Base-by-base conservation (phyloP, 1,284 basidiomycete genomes). In the Heterobasidion annosum region DNA sequence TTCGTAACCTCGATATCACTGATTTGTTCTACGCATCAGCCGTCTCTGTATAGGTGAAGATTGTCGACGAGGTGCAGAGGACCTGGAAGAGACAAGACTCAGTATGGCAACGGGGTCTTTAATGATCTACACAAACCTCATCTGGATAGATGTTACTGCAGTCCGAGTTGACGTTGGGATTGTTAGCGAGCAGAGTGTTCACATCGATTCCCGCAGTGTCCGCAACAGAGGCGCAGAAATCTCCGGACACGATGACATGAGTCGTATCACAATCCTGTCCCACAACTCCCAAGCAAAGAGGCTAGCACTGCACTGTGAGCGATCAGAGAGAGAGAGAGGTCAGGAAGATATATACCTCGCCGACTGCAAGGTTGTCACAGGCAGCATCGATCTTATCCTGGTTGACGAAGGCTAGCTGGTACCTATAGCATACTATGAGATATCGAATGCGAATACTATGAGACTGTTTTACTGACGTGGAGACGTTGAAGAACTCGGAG, bases 391-490 rank as follows among this genome's bases (percentile, higher is more conserved):
- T 77, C 55, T 63, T 62, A 58, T 63, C 65, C 0, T 64, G 51
- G 65, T 88, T 88, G 59, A 81, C 72, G 5, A 71, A 73, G 6
- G 77, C 73, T 37, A 84, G 74, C 64, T 87, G 83, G 68, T 79
- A 86, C 3, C 80, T 82, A 55, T 10, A 12, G 52, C 54, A 34
- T 57, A 44, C 18, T 8, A 10, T 16, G 19, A 48, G 9, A 54
- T 19, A n/a, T n/a, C n/a, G n/a, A 1, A 55, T 3, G 45, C 56
- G 59, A 64, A 40, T 57, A 58, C 50, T 40, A 48, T n/a, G 2
- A 19, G 13, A 13, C 15, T 10, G 16, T 16, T 32, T 15, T 0
- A 65, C 70, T 37, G 56, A 81, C 75, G 83, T 51, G 50, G 50
- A 51, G 34, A 43, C 34, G 19, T 51, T 51, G 32, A 34, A 16